These are phyloP conservation scores for Macroventuria anomochaeta DNA, from an alignment of 2,329 filamentous ascomycete genomes.

Conservation along the genomic window DNA sequence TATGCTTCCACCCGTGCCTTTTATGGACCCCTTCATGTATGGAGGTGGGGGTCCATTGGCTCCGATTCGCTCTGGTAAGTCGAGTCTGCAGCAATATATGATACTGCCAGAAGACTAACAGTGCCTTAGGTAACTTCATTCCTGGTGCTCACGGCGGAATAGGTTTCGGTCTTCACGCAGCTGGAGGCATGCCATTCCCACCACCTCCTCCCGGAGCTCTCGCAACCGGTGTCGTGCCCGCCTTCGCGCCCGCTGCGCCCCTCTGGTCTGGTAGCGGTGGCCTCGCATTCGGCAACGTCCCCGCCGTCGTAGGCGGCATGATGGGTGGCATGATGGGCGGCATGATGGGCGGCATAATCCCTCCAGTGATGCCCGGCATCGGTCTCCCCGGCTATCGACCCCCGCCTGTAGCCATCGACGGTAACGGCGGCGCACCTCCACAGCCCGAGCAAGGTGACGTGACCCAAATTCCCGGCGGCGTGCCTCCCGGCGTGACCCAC, in stretches of 20 bases:
- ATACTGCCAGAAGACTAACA: conserved; percentile 25
- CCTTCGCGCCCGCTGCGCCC: conserved; percentile 35
- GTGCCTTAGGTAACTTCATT: conserved; percentile 27
- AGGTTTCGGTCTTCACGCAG: conserved; percentile 34
- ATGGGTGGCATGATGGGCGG: conserved; percentile 11
- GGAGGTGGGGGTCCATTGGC: conserved; percentile 34
- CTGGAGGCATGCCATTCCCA: conserved; percentile 31
- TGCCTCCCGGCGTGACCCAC: conserved; percentile 35
- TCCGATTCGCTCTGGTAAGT: conserved; percentile 27
- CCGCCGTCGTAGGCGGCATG: conserved; percentile 17
- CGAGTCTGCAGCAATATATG: neutral
- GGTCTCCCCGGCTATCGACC: conserved; percentile 22
- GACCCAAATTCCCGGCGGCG: conserved; percentile 35
- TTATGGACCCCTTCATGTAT: conserved; percentile 34
- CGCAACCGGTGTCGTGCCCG: conserved; percentile 26
- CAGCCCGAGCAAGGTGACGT: conserved; percentile 36
- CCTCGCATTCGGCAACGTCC: conserved; percentile 34
- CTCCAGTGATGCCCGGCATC: conserved; percentile 18
- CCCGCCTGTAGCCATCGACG: conserved; percentile 31
- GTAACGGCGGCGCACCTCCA: conserved; percentile 26
- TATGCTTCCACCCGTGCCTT: conserved; percentile 32
- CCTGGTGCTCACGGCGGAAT: conserved; percentile 35
- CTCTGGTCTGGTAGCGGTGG: conserved; percentile 29
- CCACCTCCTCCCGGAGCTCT: conserved; percentile 34
- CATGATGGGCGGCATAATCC: conserved; percentile 9